Evolutionary conservation across 2,329 filamentous ascomycete genomes (phyloP).

Genomic region (Exserohilum rostratum): DNA sequence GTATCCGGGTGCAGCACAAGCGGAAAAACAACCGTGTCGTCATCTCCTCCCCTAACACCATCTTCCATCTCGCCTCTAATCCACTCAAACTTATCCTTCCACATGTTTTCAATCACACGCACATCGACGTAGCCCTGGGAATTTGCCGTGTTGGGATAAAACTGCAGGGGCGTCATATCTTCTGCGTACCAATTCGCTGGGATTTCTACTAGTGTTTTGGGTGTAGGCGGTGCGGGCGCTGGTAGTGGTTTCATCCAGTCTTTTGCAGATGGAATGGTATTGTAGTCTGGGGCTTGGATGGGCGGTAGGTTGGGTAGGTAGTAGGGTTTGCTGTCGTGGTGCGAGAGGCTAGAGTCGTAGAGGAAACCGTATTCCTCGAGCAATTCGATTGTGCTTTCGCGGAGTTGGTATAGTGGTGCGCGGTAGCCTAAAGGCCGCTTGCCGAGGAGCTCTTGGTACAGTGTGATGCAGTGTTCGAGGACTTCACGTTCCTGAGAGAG

Average conservation of each 20-base stretch:
- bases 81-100: slow-evolving; percentile 65
- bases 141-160: slow-evolving; percentile 56
- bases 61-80: slow-evolving; percentile 47
- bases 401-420: slow-evolving; percentile 59
- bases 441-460: slow-evolving; percentile 53
- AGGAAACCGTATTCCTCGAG: slow-evolving; percentile 58
- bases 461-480: slow-evolving; percentile 54
- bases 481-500: slow-evolving; percentile 58
- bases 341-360: slow-evolving; percentile 59
- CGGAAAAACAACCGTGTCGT: slow-evolving; percentile 55
- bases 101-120: slow-evolving; percentile 64
- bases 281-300: slow-evolving; percentile 52
- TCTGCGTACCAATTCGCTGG: slow-evolving; percentile 60
- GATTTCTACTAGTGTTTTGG: slow-evolving; percentile 53
- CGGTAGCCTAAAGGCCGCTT: slow-evolving; percentile 58
- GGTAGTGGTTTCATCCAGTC: slow-evolving; percentile 56
- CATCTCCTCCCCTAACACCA: slow-evolving; percentile 39
- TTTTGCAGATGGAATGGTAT: slow-evolving; percentile 41
- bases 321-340: slow-evolving; percentile 59
- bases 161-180: slow-evolving; percentile 59
- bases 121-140: slow-evolving; percentile 65
- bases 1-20: slow-evolving; percentile 64
- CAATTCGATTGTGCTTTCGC: slow-evolving; percentile 56
- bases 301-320: slow-evolving; percentile 52
- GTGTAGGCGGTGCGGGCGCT: slow-evolving; percentile 25